These are phyloP conservation scores for Elsinoe ampelina DNA, from an alignment of 2,329 filamentous ascomycete genomes.

Conservation along the genomic window DNA sequence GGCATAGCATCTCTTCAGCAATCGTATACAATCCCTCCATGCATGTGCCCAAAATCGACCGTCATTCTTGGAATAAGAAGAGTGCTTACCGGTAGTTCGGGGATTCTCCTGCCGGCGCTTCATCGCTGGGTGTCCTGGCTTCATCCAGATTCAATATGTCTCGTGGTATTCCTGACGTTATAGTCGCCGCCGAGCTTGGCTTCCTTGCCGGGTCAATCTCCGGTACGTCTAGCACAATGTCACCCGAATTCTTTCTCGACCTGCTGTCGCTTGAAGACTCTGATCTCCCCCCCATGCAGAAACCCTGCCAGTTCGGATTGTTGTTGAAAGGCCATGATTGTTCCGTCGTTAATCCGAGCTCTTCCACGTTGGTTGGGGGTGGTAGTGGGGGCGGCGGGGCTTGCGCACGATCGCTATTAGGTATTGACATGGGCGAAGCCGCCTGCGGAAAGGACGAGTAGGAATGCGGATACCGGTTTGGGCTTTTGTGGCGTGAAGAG, in stretches of 20 bases:
- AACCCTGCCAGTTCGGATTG: constrained; percentile 38
- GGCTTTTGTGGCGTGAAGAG: constrained; percentile 31
- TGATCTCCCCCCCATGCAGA: constrained; percentile 32
- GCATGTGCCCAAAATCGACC: too few species aligned
- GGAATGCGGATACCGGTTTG: constrained; percentile 28
- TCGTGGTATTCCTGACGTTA: constrained; percentile 20
- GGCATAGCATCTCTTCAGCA: too few species aligned
- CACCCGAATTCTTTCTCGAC: constrained; percentile 4
- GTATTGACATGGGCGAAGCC: constrained; percentile 54
- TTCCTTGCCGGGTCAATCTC: constrained; percentile 27
- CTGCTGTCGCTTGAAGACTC: background rate
- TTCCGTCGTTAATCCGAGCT: constrained; percentile 48
- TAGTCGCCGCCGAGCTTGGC: constrained; percentile 32
- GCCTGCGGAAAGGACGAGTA: constrained; percentile 31
- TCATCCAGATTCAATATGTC: constrained; percentile 22
- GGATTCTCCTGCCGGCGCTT: constrained; percentile 24
- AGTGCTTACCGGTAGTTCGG: constrained; percentile 35
- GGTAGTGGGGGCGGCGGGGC: constrained; percentile 54
- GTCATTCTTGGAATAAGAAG: background rate
- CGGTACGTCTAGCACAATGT: constrained; percentile 5
- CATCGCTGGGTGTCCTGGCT: constrained; percentile 24
- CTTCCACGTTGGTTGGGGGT: constrained; percentile 50
- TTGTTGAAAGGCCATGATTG: constrained; percentile 56
- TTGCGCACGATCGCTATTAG: constrained; percentile 40
- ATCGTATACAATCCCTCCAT: too few species aligned